Base-by-base conservation (phyloP, 768 basidiomycete species). In the Boletus subparvulus region DNA sequence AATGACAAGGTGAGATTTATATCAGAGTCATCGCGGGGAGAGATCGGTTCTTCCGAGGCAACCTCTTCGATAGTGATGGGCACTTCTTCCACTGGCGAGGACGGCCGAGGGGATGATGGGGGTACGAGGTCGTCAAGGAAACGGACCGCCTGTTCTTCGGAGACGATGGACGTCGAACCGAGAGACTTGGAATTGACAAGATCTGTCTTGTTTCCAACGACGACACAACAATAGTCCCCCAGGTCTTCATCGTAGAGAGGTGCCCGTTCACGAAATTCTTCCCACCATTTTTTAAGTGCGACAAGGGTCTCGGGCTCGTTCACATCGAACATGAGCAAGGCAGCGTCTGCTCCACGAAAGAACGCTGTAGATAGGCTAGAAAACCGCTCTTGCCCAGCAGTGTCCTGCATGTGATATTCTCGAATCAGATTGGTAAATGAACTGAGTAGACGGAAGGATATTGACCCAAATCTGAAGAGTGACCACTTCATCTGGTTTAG, bases 361-460 rank as follows among this genome's bases (percentile, higher is more conserved):
- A 94, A 94, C 0, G 92, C 90, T 0, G 82, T 77, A 0, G 91
- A 90, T 17, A 94, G 79, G 40, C 82, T 86, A 1, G 90, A 90
- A 74, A 94, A 94, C 6, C 92, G 83, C 65, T 94, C 92, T 69
- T 94, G 92, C 3, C 92, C 92, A 1, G 90, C 89, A 0, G 90
- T 92, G 65, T 93, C 91, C 87, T 91, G 61, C 24, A 58, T 46
- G 28, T 41, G 42, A 56, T 47, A 21, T 42, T 41, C 19, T 37
- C 10, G 51, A n/a, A 45, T 59, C 44, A 61, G 50, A 39, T 28
- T 47, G 56, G 49, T 4, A 24, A 49, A 56, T 6, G 35, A 5
- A 41, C 24, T 2, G 52, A 17, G 49, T 6, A 46, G 19, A 58
- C 16, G 55, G 28, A 54, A 37, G 19, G 36, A 45, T 52, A 75